These are phyloP conservation scores for Camelina neglecta DNA, from an alignment of 345 rosid species.

Conservation along the genomic window DNA sequence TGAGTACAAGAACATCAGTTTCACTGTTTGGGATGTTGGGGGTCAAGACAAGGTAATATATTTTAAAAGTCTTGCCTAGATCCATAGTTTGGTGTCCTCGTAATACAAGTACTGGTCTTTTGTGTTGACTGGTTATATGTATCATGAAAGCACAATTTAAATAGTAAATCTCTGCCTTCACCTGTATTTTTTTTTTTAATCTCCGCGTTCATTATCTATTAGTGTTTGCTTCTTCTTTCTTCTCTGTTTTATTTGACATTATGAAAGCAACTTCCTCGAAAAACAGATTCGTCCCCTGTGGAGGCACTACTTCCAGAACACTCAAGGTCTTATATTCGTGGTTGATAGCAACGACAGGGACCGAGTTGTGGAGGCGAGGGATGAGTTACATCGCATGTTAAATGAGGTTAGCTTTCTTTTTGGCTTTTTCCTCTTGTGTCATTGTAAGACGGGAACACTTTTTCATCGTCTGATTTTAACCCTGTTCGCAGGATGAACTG, in stretches of 20 bases:
- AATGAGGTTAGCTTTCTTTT: slow-evolving; percentile 55
- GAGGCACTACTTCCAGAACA: slow-evolving; percentile 88
- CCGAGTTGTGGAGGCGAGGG: slow-evolving; percentile 76
- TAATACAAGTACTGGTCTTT: neutral
- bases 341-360: slow-evolving; percentile 85
- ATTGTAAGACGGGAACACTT: slow-evolving; percentile 4
- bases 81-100: slow-evolving; percentile 6
- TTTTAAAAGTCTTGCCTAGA: slow-evolving; percentile 8
- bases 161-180: neutral
- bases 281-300: slow-evolving; percentile 75
- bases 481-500: slow-evolving; percentile 66
- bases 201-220: neutral
- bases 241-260: neutral
- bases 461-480: slow-evolving; percentile 1
- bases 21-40: slow-evolving; percentile 83
- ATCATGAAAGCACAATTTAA: neutral
- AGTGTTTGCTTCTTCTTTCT: neutral
- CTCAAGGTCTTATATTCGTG: slow-evolving; percentile 77
- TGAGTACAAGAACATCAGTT: slow-evolving; percentile 90
- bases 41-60: slow-evolving; percentile 86
- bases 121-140: neutral
- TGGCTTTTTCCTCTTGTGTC: slow-evolving; percentile 4
- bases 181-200: neutral
- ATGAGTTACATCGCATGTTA: slow-evolving; percentile 76
- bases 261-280: slow-evolving; percentile 16